These are phyloP conservation scores for Chlamydomonas sp. DNA, from an alignment of 139 green algal genomes.

Conservation along the genomic window DNA sequence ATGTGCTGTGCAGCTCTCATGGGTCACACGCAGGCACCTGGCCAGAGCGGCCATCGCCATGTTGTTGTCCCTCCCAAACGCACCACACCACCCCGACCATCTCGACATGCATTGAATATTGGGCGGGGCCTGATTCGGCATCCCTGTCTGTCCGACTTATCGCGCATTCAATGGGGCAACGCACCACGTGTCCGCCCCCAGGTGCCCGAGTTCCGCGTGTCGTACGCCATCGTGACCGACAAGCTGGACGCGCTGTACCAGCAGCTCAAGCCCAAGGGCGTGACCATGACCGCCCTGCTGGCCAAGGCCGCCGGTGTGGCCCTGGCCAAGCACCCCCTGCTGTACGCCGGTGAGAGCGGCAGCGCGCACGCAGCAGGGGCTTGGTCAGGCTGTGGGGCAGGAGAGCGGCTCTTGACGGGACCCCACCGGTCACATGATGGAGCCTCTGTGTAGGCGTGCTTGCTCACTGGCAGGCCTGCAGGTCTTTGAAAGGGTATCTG, in stretches of 20 bases:
- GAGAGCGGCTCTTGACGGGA: background rate
- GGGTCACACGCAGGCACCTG: too few relatives aligned
- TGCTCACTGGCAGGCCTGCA: too few relatives aligned
- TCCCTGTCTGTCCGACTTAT: too few relatives aligned
- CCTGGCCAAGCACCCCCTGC: constrained; percentile 90
- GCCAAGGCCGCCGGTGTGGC: constrained; percentile 94
- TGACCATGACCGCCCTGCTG: constrained; percentile 98
- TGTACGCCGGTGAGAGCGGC: constrained; percentile 81
- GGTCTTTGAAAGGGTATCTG: too few relatives aligned
- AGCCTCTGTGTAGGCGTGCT: too few relatives aligned
- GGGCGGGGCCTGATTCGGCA: background rate
- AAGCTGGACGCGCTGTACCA: constrained; percentile 96
- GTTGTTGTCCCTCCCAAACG: too few relatives aligned
- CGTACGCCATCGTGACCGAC: constrained; percentile 93
- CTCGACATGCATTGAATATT: background rate
- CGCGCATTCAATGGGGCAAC: too few relatives aligned
- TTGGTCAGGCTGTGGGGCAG: background rate
- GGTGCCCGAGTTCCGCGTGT: constrained; percentile 96
- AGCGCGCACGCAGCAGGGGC: background rate
- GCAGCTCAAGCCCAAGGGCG: constrained; percentile 96
- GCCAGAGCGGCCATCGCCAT: too few relatives aligned
- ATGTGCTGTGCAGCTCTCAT: too few relatives aligned
- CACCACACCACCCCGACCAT: background rate
- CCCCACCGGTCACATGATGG: too few relatives aligned
- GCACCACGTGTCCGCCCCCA: constrained; percentile 36